phyloP scores from a whole-genome alignment of 345 rosid species.

The Stellera chamaejasme region DNA sequence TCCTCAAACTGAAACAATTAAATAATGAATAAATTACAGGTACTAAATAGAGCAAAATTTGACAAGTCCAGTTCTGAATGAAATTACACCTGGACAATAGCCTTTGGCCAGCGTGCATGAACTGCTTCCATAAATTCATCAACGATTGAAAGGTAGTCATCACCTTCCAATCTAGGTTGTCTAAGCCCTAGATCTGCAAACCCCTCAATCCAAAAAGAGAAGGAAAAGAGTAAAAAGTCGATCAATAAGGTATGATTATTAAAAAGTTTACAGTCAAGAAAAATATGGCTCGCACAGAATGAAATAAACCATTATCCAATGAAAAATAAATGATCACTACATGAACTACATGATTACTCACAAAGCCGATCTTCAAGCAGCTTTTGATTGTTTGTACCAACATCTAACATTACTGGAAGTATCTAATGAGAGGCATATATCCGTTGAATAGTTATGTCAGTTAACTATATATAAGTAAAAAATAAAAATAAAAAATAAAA shows the following conservation, averaged over 20 bases:
- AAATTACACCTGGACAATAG: slow-evolving; percentile 72
- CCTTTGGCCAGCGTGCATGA: slow-evolving; percentile 92
- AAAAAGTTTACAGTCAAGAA: neutral
- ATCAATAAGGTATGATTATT: neutral
- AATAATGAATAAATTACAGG: slow-evolving; percentile 22
- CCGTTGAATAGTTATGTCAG: slow-evolving; percentile 10
- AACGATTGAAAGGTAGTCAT: slow-evolving; percentile 72
- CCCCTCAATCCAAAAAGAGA: slow-evolving; percentile 36
- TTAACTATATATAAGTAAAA: slow-evolving; percentile 5
- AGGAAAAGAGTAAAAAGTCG: neutral
- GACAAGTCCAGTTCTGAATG: slow-evolving; percentile 14
- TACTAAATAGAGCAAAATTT: slow-evolving; percentile 9
- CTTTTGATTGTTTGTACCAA: slow-evolving; percentile 89
- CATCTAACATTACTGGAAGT: slow-evolving; percentile 93
- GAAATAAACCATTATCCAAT: too few relatives aligned
- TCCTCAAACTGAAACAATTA: slow-evolving; percentile 66
- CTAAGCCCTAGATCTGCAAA: slow-evolving; percentile 88
- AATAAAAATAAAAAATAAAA: neutral
- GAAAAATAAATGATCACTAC: too few relatives aligned
- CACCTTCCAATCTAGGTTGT: slow-evolving; percentile 92
- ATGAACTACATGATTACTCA: slow-evolving; percentile 26
- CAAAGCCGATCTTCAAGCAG: slow-evolving; percentile 84
- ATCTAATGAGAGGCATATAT: slow-evolving; percentile 34
- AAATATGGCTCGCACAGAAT: too few relatives aligned
- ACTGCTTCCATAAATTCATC: slow-evolving; percentile 99